These are phyloP conservation scores for Akanthomyces dipterigenus DNA, from an alignment of 2,329 filamentous ascomycete genomes.

Conservation along the genomic window DNA sequence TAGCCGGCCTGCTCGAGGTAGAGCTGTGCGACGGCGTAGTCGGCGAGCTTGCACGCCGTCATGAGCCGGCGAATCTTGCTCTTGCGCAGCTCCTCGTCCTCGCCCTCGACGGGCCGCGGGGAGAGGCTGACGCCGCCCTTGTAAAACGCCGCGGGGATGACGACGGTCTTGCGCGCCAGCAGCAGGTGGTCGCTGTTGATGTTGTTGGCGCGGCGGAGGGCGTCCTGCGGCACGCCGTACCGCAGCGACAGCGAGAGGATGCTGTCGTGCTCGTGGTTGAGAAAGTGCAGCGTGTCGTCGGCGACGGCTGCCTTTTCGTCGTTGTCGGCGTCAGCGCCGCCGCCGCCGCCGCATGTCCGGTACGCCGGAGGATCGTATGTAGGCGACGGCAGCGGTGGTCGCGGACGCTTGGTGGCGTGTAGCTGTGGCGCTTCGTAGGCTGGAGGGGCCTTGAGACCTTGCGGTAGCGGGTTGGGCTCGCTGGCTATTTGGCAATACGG, in stretches of 20 bases:
- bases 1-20: slow-evolving; percentile 67
- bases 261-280: slow-evolving; percentile 62
- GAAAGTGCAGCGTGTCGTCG: slow-evolving; percentile 68
- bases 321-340: background rate
- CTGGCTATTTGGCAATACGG: slow-evolving; percentile 73
- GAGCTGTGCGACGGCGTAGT: slow-evolving; percentile 68
- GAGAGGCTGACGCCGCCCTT: slow-evolving; percentile 60
- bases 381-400: background rate
- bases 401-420: background rate
- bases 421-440: slow-evolving; percentile 42
- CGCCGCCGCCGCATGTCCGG: background rate
- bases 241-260: slow-evolving; percentile 62
- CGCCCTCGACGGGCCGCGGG: slow-evolving; percentile 63
- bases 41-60: slow-evolving; percentile 68
- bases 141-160: slow-evolving; percentile 67
- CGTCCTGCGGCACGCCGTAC: slow-evolving; percentile 60
- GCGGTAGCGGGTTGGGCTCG: slow-evolving; percentile 48
- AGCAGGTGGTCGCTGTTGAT: slow-evolving; percentile 67
- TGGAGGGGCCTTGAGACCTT: slow-evolving; percentile 62
- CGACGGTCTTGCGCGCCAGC: slow-evolving; percentile 57
- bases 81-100: slow-evolving; percentile 67
- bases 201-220: slow-evolving; percentile 60
- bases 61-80: slow-evolving; percentile 68
- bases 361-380: background rate
- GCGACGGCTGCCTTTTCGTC: slow-evolving; percentile 28